Base-by-base conservation (phyloP, 2,329 filamentous ascomycete species). In the Trichoderma sp. region DNA sequence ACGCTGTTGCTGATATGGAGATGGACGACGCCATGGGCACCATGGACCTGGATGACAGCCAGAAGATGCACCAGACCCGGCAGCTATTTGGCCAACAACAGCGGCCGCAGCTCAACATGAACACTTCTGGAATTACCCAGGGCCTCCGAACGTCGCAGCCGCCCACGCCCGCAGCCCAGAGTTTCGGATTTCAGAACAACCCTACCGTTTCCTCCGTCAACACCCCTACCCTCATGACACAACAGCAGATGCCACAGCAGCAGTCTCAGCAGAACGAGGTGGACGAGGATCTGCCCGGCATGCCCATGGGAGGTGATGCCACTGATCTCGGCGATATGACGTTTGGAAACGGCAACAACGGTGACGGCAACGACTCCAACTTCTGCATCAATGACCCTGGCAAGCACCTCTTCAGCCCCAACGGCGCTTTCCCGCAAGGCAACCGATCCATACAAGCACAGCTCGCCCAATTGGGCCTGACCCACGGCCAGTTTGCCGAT, bases 191-290 rank as follows among this genome's bases (percentile, higher is more conserved):
- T 75, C 92, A 94, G 79, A 94, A 97, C 80, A 98, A 98, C 80
- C 95, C 95, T 17, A 98, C 95, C 1, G 95, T 98, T 20, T 99
- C 96, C 3, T 98, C 95, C 4, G 95, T 98, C 70, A 98, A 98
- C 81, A 98, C 95, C 0, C 95, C 95, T 0, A 97, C 95, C 0
- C 87, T 98, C 71, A 92, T 92, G 72, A 93, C 93, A 1, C 91
- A 94, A 74, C 91, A 93, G 39, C 91, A 94, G 76, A 87, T 89
- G 55, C 87, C 85, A 67, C 79, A 83, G 71, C 86, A 84, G 82
- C 87, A 83, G 80, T 80, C 73, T 89, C 90, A 28, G 88, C 90
- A 70, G 88, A 68, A 50, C 91, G 80, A 90, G 86, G 81, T 95
- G 74, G 93, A 97, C 65, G 91, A 93, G 75, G 91, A 92, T 73